A percentile compares a stretch with the other conserved stretches of the same genome.
These are phyloP conservation scores for Coleophoma crateriformis DNA, from an alignment of 2,329 filamentous ascomycete species.

Conservation along the genomic window DNA sequence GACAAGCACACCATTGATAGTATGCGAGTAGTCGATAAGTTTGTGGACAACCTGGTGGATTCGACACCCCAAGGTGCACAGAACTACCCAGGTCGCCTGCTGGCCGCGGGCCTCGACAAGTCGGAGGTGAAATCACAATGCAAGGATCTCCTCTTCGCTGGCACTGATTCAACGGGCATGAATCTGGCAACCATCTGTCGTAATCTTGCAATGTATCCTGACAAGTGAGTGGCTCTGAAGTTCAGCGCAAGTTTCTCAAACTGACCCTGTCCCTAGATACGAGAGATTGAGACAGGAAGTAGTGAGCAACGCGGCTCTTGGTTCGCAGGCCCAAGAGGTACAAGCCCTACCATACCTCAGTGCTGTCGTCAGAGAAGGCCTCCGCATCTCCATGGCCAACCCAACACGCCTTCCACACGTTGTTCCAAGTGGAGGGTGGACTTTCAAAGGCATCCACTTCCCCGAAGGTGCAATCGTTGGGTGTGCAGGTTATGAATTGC, in stretches of 20 bases:
- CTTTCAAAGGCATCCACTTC: constrained; percentile 25
- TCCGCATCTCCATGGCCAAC: constrained; percentile 45
- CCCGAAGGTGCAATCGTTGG: constrained; percentile 40
- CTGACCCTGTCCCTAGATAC: constrained; percentile 19
- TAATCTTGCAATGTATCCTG: constrained; percentile 35
- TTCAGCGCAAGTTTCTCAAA: neutral
- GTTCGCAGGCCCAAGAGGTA: constrained; percentile 21
- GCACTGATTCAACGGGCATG: constrained; percentile 47
- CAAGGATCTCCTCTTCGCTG: constrained; percentile 49
- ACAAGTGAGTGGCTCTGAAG: constrained; percentile 24
- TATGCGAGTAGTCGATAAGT: constrained; percentile 34
- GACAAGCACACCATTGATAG: constrained; percentile 29
- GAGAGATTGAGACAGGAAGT: constrained; percentile 29
- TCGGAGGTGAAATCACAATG: constrained; percentile 42
- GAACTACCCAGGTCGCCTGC: constrained; percentile 42
- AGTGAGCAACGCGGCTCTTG: constrained; percentile 12
- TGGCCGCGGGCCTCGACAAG: constrained; percentile 34
- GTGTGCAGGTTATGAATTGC: constrained; percentile 38
- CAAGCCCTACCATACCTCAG: constrained; percentile 37
- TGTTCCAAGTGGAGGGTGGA: constrained; percentile 30
- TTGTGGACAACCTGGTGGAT: constrained; percentile 32
- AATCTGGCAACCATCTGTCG: constrained; percentile 43
- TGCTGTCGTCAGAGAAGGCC: constrained; percentile 42
- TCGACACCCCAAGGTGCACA: constrained; percentile 25
- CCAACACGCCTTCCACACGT: constrained; percentile 42